A percentile compares a stretch with the other conserved stretches of the same genome.
Evolutionary conservation across 257 asterid genomes (phyloP).

Genomic region (Salvia miltiorrhiza): DNA sequence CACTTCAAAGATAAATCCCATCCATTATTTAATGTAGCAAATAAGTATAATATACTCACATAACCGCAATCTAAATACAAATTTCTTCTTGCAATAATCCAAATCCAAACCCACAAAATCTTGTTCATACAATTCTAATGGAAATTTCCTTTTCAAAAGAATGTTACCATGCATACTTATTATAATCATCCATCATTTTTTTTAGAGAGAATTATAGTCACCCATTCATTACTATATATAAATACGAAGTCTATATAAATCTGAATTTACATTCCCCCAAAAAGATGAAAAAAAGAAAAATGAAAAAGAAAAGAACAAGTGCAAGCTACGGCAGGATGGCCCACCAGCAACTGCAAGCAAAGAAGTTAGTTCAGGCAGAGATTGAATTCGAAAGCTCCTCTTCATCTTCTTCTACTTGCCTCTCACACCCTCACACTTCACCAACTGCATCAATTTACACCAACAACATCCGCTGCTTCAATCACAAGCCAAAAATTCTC

Average conservation of each 20-base stretch:
- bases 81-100: background rate
- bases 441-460: constrained; percentile 31
- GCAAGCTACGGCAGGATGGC: constrained; percentile 62
- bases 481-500: constrained; percentile 26
- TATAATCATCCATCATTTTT: background rate
- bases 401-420: constrained; percentile 31
- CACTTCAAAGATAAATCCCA: constrained; percentile 14
- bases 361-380: constrained; percentile 19
- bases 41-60: background rate
- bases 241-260: no score
- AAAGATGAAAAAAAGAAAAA: background rate
- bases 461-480: constrained; percentile 43
- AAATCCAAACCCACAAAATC: constrained; percentile 2
- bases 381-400: constrained; percentile 34
- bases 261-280: background rate
- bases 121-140: background rate
- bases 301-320: constrained; percentile 33
- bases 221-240: no score
- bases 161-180: constrained; percentile 17
- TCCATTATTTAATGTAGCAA: background rate
- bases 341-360: constrained; percentile 26
- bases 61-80: background rate
- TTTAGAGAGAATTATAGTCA: no score
- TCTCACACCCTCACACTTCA: constrained; percentile 5
- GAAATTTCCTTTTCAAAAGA: background rate